Percentiles rank a stretch among this genome's conserved stretches.
These are phyloP conservation scores for Diaporthe batatas DNA, from an alignment of 2,329 filamentous ascomycete genomes.

Conservation along the genomic window DNA sequence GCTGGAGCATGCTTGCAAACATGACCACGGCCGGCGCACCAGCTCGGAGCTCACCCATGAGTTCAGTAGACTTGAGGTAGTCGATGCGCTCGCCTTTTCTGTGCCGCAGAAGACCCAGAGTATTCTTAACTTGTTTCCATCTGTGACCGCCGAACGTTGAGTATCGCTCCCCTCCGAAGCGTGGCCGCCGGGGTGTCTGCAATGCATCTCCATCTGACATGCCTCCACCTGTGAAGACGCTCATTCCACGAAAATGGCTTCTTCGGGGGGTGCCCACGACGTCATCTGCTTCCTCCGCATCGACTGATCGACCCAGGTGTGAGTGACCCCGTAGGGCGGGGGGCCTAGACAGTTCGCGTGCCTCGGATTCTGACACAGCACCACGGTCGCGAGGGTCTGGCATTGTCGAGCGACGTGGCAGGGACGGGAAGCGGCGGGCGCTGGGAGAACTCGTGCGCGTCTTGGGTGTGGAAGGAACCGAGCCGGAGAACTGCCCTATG, in stretches of 20 bases:
- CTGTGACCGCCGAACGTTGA: constrained; percentile 83
- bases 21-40: constrained; percentile 94
- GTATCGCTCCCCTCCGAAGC: constrained; percentile 75
- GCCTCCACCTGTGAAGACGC: constrained; percentile 73
- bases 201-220: constrained; percentile 74
- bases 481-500: constrained; percentile 66
- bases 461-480: constrained; percentile 75
- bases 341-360: constrained; percentile 63
- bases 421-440: constrained; percentile 63
- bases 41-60: constrained; percentile 94
- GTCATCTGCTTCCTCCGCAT: constrained; percentile 65
- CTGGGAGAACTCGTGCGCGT: constrained; percentile 59
- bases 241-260: constrained; percentile 75
- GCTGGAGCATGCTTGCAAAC: constrained; percentile 96
- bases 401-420: constrained; percentile 76
- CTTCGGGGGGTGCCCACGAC: constrained; percentile 31
- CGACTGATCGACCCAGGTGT: constrained; percentile 51
- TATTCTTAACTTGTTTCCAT: constrained; percentile 94
- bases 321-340: constrained; percentile 36
- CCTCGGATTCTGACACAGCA: constrained; percentile 82
- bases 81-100: constrained; percentile 92
- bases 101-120: constrained; percentile 81
- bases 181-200: constrained; percentile 64
- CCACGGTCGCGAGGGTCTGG: constrained; percentile 72
- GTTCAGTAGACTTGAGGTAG: constrained; percentile 93